Evolutionary conservation across 352 stramenopile species (phyloP).

Genomic region (Globisporangium yorkense): DNA sequence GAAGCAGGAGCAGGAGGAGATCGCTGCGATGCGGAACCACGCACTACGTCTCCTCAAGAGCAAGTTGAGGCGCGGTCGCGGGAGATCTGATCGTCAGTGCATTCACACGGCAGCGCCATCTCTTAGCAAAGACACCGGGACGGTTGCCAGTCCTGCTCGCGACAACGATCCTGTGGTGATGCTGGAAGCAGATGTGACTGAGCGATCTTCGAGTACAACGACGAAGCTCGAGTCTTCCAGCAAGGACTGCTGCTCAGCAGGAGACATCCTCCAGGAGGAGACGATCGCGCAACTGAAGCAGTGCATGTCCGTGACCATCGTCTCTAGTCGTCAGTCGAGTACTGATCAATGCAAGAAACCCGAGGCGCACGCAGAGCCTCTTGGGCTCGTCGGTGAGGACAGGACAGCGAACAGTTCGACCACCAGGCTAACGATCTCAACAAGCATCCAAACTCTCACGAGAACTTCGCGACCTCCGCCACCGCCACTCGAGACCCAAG

Average conservation of each 20-base stretch:
- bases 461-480: background rate
- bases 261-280: background rate
- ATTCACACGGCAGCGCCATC: background rate
- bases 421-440: too few relatives aligned
- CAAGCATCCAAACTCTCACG: background rate
- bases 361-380: background rate
- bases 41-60: conserved; percentile 20
- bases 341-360: background rate
- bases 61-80: conserved; percentile 3
- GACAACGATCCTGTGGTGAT: background rate
- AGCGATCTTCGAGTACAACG: background rate
- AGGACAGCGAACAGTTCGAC: too few relatives aligned
- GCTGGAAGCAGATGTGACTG: too few relatives aligned
- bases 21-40: conserved; percentile 7
- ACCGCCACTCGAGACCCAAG: background rate
- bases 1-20: conserved; percentile 1
- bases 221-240: background rate
- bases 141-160: background rate
- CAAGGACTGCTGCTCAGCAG: background rate
- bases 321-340: background rate
- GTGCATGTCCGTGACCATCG: background rate
- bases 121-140: too few relatives aligned
- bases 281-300: conserved; percentile 7
- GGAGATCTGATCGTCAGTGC: background rate
- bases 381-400: too few relatives aligned